Evolutionary conservation across 495 filamentous ascomycete species (phyloP).

Genomic region (Neurospora sublineolata): DNA sequence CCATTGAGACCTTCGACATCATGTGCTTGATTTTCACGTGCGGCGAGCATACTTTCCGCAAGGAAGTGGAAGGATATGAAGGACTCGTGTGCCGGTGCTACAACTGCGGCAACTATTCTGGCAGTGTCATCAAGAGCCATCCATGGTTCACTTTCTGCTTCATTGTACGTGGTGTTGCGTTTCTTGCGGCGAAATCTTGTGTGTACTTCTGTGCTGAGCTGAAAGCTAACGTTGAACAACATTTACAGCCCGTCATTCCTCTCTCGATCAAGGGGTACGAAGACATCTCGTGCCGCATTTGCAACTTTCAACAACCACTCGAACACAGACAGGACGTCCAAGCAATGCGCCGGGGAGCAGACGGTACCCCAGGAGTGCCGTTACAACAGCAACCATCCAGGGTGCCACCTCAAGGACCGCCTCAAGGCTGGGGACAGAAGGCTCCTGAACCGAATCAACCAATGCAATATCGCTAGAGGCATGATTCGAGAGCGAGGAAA

Average conservation of each 20-base stretch:
- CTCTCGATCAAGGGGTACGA: conserved; percentile 45
- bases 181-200: neutral
- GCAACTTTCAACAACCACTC: conserved; percentile 45
- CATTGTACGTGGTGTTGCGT: conserved; percentile 26
- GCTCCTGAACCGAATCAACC: conserved; percentile 18
- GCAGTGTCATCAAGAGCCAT: conserved; percentile 38
- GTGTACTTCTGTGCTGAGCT: neutral
- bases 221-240: conserved; percentile 4
- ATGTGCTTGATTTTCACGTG: conserved; percentile 51
- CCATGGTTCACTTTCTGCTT: conserved; percentile 52
- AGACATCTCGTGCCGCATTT: conserved; percentile 42
- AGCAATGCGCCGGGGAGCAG: conserved; percentile 31
- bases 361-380: conserved; percentile 26
- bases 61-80: conserved; percentile 43
- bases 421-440: conserved; percentile 17
- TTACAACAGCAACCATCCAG: conserved; percentile 29
- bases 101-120: conserved; percentile 46
- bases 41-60: conserved; percentile 45
- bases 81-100: conserved; percentile 42
- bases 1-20: neutral
- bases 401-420: conserved; percentile 4
- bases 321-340: conserved; percentile 40
- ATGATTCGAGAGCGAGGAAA: neutral
- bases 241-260: conserved; percentile 37
- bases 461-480: conserved; percentile 24